Evolutionary conservation across 1,139 yeast species (phyloP).

Genomic region (Hansenula lynferdii): DNA sequence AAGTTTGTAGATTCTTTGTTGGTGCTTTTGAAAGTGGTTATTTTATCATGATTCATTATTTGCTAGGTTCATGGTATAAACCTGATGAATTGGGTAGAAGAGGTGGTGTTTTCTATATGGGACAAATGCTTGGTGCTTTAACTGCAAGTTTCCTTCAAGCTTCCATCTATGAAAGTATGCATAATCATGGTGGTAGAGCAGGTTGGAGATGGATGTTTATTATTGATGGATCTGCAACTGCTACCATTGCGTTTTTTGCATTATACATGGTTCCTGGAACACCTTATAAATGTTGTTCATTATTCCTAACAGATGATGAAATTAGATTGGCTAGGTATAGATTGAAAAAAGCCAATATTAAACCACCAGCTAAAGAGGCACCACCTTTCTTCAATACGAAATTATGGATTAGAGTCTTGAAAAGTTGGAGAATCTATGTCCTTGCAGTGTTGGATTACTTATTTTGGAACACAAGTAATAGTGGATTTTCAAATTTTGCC

Average conservation of each 20-base stretch:
- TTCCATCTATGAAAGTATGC: conserved; percentile 44
- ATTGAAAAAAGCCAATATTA: conserved; percentile 10
- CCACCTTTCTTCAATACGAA: conserved; percentile 25
- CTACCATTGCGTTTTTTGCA: conserved; percentile 40
- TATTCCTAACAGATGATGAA: conserved; percentile 29
- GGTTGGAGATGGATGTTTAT: conserved; percentile 69
- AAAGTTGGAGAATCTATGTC: conserved; percentile 46
- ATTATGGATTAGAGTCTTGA: conserved; percentile 39
- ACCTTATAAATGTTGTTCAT: conserved; percentile 19
- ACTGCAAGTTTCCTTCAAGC: conserved; percentile 64
- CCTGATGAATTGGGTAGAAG: conserved; percentile 33
- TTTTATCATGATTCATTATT: conserved; percentile 39
- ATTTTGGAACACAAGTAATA: conserved; percentile 49
- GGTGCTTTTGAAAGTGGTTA: conserved; percentile 62
- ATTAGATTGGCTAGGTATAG: conserved; percentile 29
- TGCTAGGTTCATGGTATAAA: conserved; percentile 29
- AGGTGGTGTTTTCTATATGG: conserved; percentile 51
- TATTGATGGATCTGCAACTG: conserved; percentile 47
- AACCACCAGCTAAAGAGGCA: conserved; percentile 7
- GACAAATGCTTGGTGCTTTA: conserved; percentile 55
- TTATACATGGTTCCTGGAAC: conserved; percentile 58
- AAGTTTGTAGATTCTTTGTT: conserved; percentile 48
- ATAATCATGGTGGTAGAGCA: conserved; percentile 40
- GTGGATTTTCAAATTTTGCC: conserved; percentile 29
- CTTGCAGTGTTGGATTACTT: conserved; percentile 43